These are phyloP conservation scores for Luzula sylvatica DNA, from an alignment of 176 grass and related monocot species.

Conservation along the genomic window DNA sequence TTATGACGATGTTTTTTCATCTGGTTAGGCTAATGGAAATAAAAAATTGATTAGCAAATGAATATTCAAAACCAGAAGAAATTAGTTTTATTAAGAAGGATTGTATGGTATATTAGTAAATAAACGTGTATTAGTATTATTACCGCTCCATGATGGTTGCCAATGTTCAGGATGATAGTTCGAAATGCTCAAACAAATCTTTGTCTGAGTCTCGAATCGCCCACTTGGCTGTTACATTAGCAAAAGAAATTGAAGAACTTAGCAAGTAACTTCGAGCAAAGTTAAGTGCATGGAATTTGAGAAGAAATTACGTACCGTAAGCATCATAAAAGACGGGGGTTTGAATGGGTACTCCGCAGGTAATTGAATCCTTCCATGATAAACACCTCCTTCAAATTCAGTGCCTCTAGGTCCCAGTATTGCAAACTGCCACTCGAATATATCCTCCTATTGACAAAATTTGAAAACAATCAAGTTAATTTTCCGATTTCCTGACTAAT, in stretches of 20 bases:
- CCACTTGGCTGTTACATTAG: slow-evolving; percentile 69
- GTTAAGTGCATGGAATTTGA: not conserved
- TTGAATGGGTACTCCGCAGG: slow-evolving; percentile 94
- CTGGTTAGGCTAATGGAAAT: not conserved
- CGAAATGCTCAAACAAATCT: slow-evolving; percentile 98
- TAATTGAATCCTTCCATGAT: slow-evolving; percentile 89
- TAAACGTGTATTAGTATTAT: too few species aligned
- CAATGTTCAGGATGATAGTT: slow-evolving; percentile 98
- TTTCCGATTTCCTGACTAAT: not conserved
- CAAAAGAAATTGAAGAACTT: slow-evolving; percentile 18
- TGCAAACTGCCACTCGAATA: slow-evolving; percentile 99
- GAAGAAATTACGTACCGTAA: slow-evolving; percentile 38
- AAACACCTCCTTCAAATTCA: slow-evolving; percentile 96
- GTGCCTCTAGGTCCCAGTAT: slow-evolving; percentile 75
- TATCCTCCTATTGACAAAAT: slow-evolving; percentile 56
- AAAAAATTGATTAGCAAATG: not conserved
- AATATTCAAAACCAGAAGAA: slow-evolving; percentile 8
- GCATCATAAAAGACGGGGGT: slow-evolving; percentile 90
- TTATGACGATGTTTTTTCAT: slow-evolving; percentile 10
- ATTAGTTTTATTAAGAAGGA: too few species aligned
- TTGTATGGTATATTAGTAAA: too few species aligned
- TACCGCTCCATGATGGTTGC: slow-evolving; percentile 99
- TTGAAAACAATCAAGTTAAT: not conserved
- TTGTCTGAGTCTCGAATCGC: slow-evolving; percentile 92
- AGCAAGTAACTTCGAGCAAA: too few species aligned